A percentile compares a stretch with the other conserved stretches of the same genome.
These are phyloP conservation scores for Chaetomium cochliodes DNA, from an alignment of 495 filamentous ascomycete genomes.

Conservation along the genomic window DNA sequence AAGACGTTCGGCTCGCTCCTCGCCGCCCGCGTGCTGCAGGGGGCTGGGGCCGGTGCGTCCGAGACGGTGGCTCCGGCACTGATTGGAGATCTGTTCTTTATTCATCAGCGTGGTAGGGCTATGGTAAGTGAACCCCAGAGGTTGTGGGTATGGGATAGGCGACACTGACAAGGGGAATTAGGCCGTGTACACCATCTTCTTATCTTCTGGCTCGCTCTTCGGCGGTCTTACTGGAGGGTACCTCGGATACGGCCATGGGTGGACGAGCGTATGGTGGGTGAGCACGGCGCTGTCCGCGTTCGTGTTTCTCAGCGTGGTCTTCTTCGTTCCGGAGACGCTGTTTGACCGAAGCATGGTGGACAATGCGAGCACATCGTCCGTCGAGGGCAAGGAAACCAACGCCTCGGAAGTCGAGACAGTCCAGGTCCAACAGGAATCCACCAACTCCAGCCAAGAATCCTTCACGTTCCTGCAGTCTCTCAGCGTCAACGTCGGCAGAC, in stretches of 20 bases:
- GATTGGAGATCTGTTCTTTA: constrained; percentile 9
- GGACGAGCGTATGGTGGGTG: constrained; percentile 10
- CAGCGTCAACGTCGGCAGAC: background rate
- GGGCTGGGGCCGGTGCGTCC: background rate
- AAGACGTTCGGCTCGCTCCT: constrained; percentile 1
- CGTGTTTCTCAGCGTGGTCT: constrained; percentile 1
- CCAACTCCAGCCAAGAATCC: background rate
- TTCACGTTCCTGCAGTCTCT: constrained; percentile 4
- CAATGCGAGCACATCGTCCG: background rate
- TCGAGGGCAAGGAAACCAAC: background rate
- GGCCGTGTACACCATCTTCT: constrained; percentile 16
- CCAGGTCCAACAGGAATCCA: background rate
- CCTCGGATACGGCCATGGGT: constrained; percentile 6
- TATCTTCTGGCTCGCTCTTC: background rate
- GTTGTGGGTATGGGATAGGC: background rate
- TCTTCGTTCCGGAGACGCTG: constrained; percentile 12
- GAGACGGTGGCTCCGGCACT: constrained; percentile 7
- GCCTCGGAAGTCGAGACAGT: constrained; percentile 3
- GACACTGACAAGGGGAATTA: background rate
- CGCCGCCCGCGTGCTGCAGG: constrained; percentile 2
- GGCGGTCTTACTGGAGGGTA: constrained; percentile 7
- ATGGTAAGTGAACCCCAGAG: background rate
- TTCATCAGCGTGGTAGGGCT: constrained; percentile 11
- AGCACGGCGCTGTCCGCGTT: constrained; percentile 2
- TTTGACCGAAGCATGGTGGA: background rate